phyloP scores from a whole-genome alignment of 345 rosid species.

The Hypericum perforatum region DNA sequence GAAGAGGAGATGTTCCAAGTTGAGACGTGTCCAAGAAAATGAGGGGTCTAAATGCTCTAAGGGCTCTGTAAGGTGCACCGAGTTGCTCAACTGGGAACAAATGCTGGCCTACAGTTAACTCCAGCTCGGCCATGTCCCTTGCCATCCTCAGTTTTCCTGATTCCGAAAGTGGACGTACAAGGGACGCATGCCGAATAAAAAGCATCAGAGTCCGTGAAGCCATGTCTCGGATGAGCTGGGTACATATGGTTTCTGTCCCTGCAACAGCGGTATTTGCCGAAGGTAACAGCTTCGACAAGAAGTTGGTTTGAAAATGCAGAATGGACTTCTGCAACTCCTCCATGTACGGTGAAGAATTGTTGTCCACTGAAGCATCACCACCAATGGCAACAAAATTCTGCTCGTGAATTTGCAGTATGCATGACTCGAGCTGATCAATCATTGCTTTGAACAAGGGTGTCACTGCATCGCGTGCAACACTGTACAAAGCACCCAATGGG shows the following conservation, averaged over 20 bases:
- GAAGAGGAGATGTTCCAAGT: constrained; percentile 69
- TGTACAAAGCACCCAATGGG: constrained; percentile 62
- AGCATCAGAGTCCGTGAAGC: constrained; percentile 80
- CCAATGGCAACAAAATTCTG: constrained; percentile 69
- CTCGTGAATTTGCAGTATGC: constrained; percentile 84
- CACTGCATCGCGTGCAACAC: constrained; percentile 80
- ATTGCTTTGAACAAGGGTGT: constrained; percentile 86
- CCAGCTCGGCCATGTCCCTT: constrained; percentile 98
- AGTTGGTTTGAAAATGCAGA: constrained; percentile 84
- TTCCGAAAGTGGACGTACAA: constrained; percentile 93
- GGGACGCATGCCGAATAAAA: constrained; percentile 88
- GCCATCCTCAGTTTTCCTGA: constrained; percentile 97
- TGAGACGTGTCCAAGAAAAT: constrained; percentile 88
- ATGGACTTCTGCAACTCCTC: constrained; percentile 83
- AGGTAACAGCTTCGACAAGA: constrained; percentile 74
- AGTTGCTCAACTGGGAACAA: constrained; percentile 95
- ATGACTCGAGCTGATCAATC: constrained; percentile 82
- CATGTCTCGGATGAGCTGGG: constrained; percentile 75
- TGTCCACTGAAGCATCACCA: constrained; percentile 78
- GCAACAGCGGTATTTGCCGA: constrained; percentile 39
- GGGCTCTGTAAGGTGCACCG: constrained; percentile 89
- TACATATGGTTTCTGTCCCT: constrained; percentile 81
- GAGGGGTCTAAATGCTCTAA: constrained; percentile 87
- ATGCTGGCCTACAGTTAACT: constrained; percentile 89
- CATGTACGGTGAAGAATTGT: constrained; percentile 89